phyloP scores from a whole-genome alignment of 139 green algal species.

The Tetratostichococcus sp. region DNA sequence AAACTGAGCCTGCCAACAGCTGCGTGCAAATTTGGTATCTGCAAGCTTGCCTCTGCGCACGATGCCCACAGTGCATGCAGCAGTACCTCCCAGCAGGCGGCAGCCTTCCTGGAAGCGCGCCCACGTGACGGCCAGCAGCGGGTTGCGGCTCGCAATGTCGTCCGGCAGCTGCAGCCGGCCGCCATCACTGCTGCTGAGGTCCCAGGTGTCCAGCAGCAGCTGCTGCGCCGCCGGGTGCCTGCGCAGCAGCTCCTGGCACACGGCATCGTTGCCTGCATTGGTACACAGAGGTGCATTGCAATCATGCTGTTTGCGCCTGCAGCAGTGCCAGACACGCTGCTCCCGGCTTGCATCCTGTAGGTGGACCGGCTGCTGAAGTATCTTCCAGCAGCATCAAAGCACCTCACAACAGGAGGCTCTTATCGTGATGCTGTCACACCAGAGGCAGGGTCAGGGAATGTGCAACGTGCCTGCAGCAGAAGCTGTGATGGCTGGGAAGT shows the following conservation, averaged over 20 bases:
- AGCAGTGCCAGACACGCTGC: too few relatives aligned
- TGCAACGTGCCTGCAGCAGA: background rate
- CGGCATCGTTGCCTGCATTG: background rate
- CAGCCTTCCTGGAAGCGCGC: slow-evolving; percentile 9
- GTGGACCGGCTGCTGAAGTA: too few relatives aligned
- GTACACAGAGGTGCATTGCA: too few relatives aligned
- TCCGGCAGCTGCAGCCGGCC: background rate
- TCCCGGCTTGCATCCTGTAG: too few relatives aligned
- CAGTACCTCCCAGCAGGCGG: background rate
- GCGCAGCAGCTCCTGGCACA: background rate
- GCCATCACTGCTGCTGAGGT: background rate
- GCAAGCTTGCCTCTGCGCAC: too few relatives aligned
- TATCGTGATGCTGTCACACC: too few relatives aligned
- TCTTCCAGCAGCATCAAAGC: background rate
- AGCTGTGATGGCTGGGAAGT: background rate
- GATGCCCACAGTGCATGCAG: too few relatives aligned
- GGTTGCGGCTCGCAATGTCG: background rate
- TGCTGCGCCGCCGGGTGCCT: background rate
- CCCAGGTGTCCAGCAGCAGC: background rate
- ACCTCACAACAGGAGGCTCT: too few relatives aligned
- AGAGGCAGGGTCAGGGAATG: too few relatives aligned
- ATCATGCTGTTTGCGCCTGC: too few relatives aligned
- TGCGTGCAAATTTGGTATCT: too few relatives aligned
- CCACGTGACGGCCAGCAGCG: slow-evolving; percentile 9
- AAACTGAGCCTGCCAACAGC: too few relatives aligned